Conservation (phyloP, 768 basidiomycete genomes). For the Amanita muscaria region DNA sequence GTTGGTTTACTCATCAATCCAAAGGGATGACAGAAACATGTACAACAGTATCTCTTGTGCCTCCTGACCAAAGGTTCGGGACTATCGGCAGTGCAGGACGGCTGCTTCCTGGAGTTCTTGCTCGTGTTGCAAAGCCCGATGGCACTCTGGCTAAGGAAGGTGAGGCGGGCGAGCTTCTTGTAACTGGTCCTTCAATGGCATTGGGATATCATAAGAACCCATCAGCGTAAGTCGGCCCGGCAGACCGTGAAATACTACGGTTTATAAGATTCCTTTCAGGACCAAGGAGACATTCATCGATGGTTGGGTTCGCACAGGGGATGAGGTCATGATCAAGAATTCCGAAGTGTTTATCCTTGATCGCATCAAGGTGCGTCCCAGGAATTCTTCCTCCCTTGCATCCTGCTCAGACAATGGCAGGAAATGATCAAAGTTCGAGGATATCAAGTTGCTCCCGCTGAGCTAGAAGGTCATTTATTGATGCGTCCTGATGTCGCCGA, state of each 20-base stretch:
- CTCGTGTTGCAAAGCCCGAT: slow-evolving; percentile 49
- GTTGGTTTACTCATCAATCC: neutral
- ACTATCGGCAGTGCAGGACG: slow-evolving; percentile 50
- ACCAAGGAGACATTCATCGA: slow-evolving; percentile 57
- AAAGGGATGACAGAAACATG: slow-evolving; percentile 59
- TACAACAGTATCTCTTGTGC: slow-evolving; percentile 41
- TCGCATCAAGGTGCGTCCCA: slow-evolving; percentile 50
- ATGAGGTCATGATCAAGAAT: slow-evolving; percentile 60
- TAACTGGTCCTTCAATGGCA: slow-evolving; percentile 53
- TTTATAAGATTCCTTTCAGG: slow-evolving; percentile 21
- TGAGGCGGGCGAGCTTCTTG: slow-evolving; percentile 55
- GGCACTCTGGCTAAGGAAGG: slow-evolving; percentile 46
- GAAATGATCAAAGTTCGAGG: slow-evolving; percentile 65
- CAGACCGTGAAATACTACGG: neutral
- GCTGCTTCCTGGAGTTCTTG: slow-evolving; percentile 47
- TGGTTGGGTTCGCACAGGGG: slow-evolving; percentile 63
- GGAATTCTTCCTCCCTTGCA: neutral
- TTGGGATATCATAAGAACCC: slow-evolving; percentile 50
- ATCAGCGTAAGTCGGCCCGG: slow-evolving; percentile 40
- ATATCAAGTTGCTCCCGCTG: slow-evolving; percentile 56
- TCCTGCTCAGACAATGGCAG: slow-evolving; percentile 21
- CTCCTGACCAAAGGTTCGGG: slow-evolving; percentile 32
- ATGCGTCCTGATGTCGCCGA: slow-evolving; percentile 53
- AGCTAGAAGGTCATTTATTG: slow-evolving; percentile 58
- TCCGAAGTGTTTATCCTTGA: slow-evolving; percentile 65